A percentile compares a stretch with the other conserved stretches of the same genome.
phyloP scores from a whole-genome alignment of 179 eudicot genomes.

The Nepenthes alata region DNA sequence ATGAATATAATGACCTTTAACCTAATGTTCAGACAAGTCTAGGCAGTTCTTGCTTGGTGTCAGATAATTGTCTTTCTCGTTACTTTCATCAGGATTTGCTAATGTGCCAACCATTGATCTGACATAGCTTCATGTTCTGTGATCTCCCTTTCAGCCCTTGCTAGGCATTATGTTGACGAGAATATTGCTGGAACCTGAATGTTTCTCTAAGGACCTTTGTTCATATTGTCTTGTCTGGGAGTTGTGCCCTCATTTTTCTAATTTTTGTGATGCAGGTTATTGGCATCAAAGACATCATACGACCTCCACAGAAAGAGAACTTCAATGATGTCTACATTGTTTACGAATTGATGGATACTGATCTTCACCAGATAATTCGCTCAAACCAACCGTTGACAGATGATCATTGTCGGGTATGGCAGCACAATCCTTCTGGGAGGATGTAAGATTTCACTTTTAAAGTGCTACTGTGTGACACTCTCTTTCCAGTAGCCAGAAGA shows the following conservation, averaged over 20 bases:
- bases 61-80: too few relatives aligned
- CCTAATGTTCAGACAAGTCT: too few relatives aligned
- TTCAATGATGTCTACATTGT: slow-evolving; percentile 71
- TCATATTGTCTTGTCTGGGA: not conserved
- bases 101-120: too few relatives aligned
- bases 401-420: slow-evolving; percentile 62
- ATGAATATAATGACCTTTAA: too few relatives aligned
- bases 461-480: too few relatives aligned
- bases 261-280: slow-evolving; percentile 27
- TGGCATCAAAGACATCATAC: slow-evolving; percentile 49
- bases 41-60: too few relatives aligned
- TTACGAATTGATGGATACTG: slow-evolving; percentile 66
- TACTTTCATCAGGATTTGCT: too few relatives aligned
- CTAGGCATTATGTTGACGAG: too few relatives aligned
- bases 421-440: not conserved
- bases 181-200: not conserved
- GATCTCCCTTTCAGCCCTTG: too few relatives aligned
- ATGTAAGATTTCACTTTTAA: slow-evolving; percentile 1
- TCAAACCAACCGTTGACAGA: slow-evolving; percentile 48
- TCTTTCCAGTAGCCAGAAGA: too few relatives aligned
- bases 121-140: too few relatives aligned
- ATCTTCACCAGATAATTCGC: slow-evolving; percentile 61
- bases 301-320: slow-evolving; percentile 58
- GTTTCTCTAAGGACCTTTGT: not conserved
- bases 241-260: not conserved